These are phyloP conservation scores for Saprolegnia diclina DNA, from an alignment of 352 stramenopile species.

Conservation along the genomic window DNA sequence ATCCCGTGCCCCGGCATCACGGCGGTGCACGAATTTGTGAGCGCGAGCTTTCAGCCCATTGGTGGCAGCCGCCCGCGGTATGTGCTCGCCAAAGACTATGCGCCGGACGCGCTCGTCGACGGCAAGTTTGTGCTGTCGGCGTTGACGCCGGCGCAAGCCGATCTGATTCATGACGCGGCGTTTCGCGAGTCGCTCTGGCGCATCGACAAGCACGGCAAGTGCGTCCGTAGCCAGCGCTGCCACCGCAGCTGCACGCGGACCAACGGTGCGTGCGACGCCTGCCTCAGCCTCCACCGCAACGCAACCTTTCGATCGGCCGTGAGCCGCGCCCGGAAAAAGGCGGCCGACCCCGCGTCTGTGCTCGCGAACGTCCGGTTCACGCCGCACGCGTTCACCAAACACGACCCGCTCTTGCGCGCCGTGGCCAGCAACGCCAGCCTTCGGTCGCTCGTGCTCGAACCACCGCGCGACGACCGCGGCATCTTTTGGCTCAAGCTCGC, in stretches of 20 bases:
- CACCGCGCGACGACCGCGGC: slow-evolving; percentile 35
- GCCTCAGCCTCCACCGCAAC: slow-evolving; percentile 53
- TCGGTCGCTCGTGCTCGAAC: slow-evolving; percentile 27
- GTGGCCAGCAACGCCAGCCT: slow-evolving; percentile 73
- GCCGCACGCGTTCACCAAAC: slow-evolving; percentile 66
- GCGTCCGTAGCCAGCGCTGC: slow-evolving; percentile 67
- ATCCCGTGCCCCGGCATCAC: slow-evolving; percentile 13
- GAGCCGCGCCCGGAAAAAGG: slow-evolving; percentile 50
- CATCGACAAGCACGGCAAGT: slow-evolving; percentile 65
- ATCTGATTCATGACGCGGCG: slow-evolving; percentile 60
- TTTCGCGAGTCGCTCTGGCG: slow-evolving; percentile 78
- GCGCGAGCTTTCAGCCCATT: slow-evolving; percentile 56
- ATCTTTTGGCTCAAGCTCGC: slow-evolving; percentile 68
- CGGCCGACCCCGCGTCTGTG: slow-evolving; percentile 41
- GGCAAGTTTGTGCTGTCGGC: slow-evolving; percentile 62
- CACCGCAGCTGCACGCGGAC: slow-evolving; percentile 41
- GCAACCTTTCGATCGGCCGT: slow-evolving; percentile 74
- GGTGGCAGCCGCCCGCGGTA: slow-evolving; percentile 72
- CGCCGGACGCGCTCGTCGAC: slow-evolving; percentile 50
- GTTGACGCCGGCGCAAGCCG: slow-evolving; percentile 44
- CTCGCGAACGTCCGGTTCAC: slow-evolving; percentile 73
- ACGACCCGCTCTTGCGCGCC: slow-evolving; percentile 71
- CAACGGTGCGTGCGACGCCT: slow-evolving; percentile 56
- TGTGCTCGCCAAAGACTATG: slow-evolving; percentile 73
- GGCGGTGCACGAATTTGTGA: slow-evolving; percentile 57